Evolutionary conservation across 1,284 basidiomycete species (phyloP).

Genomic region (Neolentinus lepideus): DNA sequence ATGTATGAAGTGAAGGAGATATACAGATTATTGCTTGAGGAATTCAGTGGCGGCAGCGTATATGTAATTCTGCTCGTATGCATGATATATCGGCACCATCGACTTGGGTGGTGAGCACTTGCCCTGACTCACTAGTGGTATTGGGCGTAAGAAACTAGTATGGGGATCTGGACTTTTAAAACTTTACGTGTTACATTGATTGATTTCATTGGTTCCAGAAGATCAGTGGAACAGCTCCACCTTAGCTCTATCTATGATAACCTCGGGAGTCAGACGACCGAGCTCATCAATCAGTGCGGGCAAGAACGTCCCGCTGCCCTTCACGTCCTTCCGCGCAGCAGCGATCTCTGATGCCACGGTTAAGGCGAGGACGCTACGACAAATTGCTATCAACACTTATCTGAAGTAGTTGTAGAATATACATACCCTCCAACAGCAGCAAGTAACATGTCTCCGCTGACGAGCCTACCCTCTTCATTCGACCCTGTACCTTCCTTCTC

Average conservation of each 20-base stretch:
- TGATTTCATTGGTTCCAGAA: background rate
- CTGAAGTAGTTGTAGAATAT: background rate
- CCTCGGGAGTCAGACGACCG: slow-evolving; percentile 53
- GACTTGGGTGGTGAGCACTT: too few relatives aligned
- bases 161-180: too few relatives aligned
- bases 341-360: slow-evolving; percentile 85
- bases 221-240: slow-evolving; percentile 7
- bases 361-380: slow-evolving; percentile 64
- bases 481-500: slow-evolving; percentile 12
- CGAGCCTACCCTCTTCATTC: slow-evolving; percentile 36
- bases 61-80: too few relatives aligned
- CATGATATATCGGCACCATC: too few relatives aligned
- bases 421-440: slow-evolving; percentile 74
- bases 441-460: slow-evolving; percentile 66
- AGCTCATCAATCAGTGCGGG: slow-evolving; percentile 83
- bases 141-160: too few relatives aligned
- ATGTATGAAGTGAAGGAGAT: background rate
- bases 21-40: background rate
- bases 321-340: slow-evolving; percentile 58
- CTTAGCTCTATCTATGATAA: slow-evolving; percentile 27
- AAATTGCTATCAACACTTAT: slow-evolving; percentile 1
- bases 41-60: too few relatives aligned
- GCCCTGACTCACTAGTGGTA: too few relatives aligned
- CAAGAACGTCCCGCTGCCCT: slow-evolving; percentile 85
- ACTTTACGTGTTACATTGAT: too few relatives aligned